Base-by-base conservation (phyloP, 768 basidiomycete species). In the Boletellus ananas region DNA sequence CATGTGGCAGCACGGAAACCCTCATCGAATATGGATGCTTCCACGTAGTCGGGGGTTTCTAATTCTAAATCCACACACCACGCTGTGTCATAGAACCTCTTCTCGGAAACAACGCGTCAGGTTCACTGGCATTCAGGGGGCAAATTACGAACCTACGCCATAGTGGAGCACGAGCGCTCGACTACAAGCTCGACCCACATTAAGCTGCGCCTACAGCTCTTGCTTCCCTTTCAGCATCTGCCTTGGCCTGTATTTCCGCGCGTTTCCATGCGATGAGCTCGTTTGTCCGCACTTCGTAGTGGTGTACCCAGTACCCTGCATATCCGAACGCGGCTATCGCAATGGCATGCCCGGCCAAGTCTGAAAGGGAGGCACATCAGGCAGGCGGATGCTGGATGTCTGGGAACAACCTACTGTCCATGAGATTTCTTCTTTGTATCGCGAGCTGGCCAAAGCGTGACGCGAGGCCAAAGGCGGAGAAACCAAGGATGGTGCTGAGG, bases 381-480 rank as follows among this genome's bases (percentile, higher is more conserved):
- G 29, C 12, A 20, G 25, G 17, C 23, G 13, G 4, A 35, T n/a
- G 39, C 13, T 11, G 34, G 21, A 37, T 3, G 29, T 16, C n/a
- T 36, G 36, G 9, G 27, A 34, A 47, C 48, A 18, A 79, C 91
- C 66, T 64, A 94, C 93, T 90, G 40, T 83, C 78, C 69, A 88
- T 80, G 52, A 94, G 77, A 63, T 84, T 83, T 61, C 87, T 77
- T 64, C 78, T 84, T 69, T 91, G 86, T 61, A 96, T 87, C 47
- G 85, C 87, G 20, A 96, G 82, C 71, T 94, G 92, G 59, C 89
- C 90, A 52, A 92, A 75, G 51, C 94, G 79, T 17, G 85, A 83
- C 18, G 84, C 84, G 51, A 96, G 84, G 37, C 93, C 93, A 63
- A 92, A 85, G 49, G 79, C 68, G 3, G 89, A 87, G 70, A 90